phyloP scores from a whole-genome alignment of 495 filamentous ascomycete species.

The Tuber microsphaerosporum region DNA sequence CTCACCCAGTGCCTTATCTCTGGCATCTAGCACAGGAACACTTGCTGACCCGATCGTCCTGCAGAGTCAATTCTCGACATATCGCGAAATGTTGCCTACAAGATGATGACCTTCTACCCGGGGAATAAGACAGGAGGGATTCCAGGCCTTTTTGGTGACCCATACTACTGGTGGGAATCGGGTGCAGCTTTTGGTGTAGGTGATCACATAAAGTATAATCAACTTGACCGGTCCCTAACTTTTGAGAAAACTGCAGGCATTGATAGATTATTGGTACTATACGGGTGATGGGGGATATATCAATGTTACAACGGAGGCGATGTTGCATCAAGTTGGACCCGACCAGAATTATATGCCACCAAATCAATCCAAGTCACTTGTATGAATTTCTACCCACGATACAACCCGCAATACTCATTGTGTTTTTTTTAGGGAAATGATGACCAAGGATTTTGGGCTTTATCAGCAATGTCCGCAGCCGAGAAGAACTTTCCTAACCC shows the following conservation, averaged over 20 bases:
- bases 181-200: constrained; percentile 42
- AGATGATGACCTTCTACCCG: constrained; percentile 64
- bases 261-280: constrained; percentile 71
- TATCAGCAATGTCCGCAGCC: constrained; percentile 65
- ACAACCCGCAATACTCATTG: neutral
- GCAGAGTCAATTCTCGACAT: constrained; percentile 61
- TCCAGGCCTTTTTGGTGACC: constrained; percentile 53
- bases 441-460: constrained; percentile 77
- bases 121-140: constrained; percentile 58
- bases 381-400: neutral
- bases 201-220: constrained; percentile 7
- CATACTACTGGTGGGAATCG: constrained; percentile 69
- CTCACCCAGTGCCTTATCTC: neutral
- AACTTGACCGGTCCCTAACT: constrained; percentile 15
- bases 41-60: constrained; percentile 16
- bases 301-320: constrained; percentile 52
- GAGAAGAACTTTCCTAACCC: constrained; percentile 68
- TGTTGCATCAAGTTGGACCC: constrained; percentile 63
- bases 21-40: constrained; percentile 8
- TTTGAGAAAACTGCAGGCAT: constrained; percentile 18
- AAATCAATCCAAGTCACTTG: constrained; percentile 66
- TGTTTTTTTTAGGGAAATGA: constrained; percentile 57
- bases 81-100: constrained; percentile 53
- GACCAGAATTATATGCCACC: constrained; percentile 60
- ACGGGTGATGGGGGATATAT: constrained; percentile 68